Evolutionary conservation across 305 asterid genomes (phyloP).

Genomic region (Nicotiana rustica): DNA sequence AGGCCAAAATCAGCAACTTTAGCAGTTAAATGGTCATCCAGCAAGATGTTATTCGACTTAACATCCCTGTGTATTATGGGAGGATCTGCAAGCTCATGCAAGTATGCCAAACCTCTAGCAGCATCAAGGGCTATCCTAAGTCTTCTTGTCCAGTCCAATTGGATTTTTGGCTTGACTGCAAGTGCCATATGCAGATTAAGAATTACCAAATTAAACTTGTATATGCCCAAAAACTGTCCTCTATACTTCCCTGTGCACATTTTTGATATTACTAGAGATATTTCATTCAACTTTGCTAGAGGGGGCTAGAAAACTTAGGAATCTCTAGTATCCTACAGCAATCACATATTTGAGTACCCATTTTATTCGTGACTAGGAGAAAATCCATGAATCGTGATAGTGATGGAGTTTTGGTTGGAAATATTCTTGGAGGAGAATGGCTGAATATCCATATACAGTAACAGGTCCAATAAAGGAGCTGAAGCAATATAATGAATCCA

Average conservation of each 20-base stretch:
- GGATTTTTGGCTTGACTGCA: slow-evolving; percentile 67
- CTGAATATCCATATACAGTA: not conserved
- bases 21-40: slow-evolving; percentile 69
- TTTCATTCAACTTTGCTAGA: not conserved
- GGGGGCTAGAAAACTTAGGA: not conserved
- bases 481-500: slow-evolving; percentile 26
- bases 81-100: slow-evolving; percentile 89
- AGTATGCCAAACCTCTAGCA: slow-evolving; percentile 79
- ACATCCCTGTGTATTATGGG: slow-evolving; percentile 91
- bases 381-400: not conserved
- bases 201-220: slow-evolving; percentile 12
- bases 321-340: not conserved
- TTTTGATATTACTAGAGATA: not conserved
- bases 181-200: slow-evolving; percentile 8
- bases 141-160: slow-evolving; percentile 72
- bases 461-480: not conserved
- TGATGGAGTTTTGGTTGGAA: not conserved
- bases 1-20: slow-evolving; percentile 94
- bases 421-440: slow-evolving; percentile 1
- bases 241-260: not conserved
- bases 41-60: slow-evolving; percentile 79
- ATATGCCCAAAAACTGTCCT: not conserved
- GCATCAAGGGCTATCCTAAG: slow-evolving; percentile 76
- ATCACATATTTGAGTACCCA: not conserved
- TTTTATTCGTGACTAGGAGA: not conserved